Base-by-base conservation (phyloP, 2,329 filamentous ascomycete species). In the Fusarium subtropicale region DNA sequence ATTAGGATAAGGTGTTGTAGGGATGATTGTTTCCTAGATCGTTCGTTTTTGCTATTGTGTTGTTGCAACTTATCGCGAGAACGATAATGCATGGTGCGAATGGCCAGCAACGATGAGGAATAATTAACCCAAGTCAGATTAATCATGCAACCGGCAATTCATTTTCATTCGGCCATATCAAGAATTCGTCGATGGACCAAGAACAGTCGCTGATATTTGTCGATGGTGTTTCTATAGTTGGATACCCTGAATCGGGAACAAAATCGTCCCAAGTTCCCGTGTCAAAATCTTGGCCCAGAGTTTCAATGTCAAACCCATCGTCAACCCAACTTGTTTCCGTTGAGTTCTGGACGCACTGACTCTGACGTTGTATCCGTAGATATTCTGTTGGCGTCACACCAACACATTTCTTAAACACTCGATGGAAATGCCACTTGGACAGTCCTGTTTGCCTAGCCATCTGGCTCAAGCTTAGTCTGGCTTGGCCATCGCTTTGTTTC, bases 381-480 rank as follows among this genome's bases (percentile, higher is more conserved):
- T 77, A 82, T 67, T 78, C 78, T 10, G 65, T 69, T 15, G 81
- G 81, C 44, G 87, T 88, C 42, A 84, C 60, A 10, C 86, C 86
- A 18, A 82, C 83, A 44, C 81, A 82, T 71, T 82, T 83, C 76
- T 87, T 89, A 72, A 89, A 89, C 7, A 86, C 81, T 26, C 86
- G 82, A 70, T 88, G 85, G 52, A 89, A 86, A 72, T 89, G 86
- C 76, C 86, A 84, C 54, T 86, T 85, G 12, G 86, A 87, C 38
- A 88, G 75, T 0, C 84, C 84, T 7, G 84, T 84, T 71, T 81
- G 80, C 44, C 75, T 79, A 10, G 87, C 87, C 73, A 89, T 78
- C 24, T 81, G 78, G 33, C 82, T 80, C 50, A 87, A 68, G 45
- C 77, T 81, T 60, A 80, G 51, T 53, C 28, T 61, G 26, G n/a